Evolutionary conservation across 2,329 filamentous ascomycete species (phyloP).

Genomic region (Didymella pomorum): DNA sequence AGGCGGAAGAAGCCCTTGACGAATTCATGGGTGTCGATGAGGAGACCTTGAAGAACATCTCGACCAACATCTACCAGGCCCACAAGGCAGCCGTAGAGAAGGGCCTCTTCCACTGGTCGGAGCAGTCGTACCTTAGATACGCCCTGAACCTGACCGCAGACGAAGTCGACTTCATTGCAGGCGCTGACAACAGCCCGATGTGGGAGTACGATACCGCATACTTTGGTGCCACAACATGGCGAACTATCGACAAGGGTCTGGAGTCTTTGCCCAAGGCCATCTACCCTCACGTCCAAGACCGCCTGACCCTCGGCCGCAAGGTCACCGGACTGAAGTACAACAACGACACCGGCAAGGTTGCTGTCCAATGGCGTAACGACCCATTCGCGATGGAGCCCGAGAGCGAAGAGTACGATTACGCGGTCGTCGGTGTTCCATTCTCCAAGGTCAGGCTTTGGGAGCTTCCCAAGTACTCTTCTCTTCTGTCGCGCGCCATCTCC

Average conservation of each 20-base stretch:
- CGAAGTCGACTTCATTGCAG: constrained; percentile 55
- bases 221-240: constrained; percentile 66
- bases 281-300: constrained; percentile 66
- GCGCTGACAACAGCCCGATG: constrained; percentile 56
- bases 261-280: constrained; percentile 69
- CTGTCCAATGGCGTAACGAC: constrained; percentile 64
- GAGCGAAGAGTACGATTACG: constrained; percentile 69
- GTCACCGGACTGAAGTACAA: constrained; percentile 66
- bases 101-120: constrained; percentile 70
- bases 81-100: constrained; percentile 63
- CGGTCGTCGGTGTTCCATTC: constrained; percentile 71
- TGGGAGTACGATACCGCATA: constrained; percentile 62
- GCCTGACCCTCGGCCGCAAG: constrained; percentile 64
- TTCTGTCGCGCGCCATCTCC: constrained; percentile 58
- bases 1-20: constrained; percentile 31
- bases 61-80: constrained; percentile 59
- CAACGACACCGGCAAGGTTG: constrained; percentile 61
- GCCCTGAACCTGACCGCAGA: constrained; percentile 65
- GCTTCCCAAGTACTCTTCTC: constrained; percentile 62
- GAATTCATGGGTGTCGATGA: constrained; percentile 32
- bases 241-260: constrained; percentile 70
- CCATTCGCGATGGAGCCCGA: constrained; percentile 54
- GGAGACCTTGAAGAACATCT: constrained; percentile 51
- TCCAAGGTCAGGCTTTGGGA: constrained; percentile 69
- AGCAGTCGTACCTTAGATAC: constrained; percentile 69